Conservation (phyloP, 192 early-diverging fungal genomes). For the Mortierella hygrophila region DNA sequence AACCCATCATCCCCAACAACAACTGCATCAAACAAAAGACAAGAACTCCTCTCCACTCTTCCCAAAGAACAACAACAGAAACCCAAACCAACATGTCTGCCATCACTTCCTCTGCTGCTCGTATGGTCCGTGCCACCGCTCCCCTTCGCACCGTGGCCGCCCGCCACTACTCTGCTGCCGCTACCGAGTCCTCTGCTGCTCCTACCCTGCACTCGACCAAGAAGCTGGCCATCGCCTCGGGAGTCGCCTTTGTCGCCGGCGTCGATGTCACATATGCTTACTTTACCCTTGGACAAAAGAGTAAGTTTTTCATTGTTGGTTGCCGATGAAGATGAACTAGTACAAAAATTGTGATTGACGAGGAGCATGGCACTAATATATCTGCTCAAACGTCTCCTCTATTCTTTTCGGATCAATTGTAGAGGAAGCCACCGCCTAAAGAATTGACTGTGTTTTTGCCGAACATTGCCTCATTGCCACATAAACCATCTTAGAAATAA, state of each 20-base stretch:
- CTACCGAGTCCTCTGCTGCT: neutral
- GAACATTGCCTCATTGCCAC: too few relatives aligned
- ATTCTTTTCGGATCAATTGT: too few relatives aligned
- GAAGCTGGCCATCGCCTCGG: constrained; percentile 16
- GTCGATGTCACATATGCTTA: constrained; percentile 46
- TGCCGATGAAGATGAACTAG: too few relatives aligned
- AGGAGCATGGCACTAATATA: too few relatives aligned
- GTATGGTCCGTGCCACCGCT: constrained; percentile 12
- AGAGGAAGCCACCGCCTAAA: too few relatives aligned
- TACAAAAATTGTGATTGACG: too few relatives aligned
- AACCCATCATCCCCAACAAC: too few relatives aligned
- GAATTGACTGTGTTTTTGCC: too few relatives aligned
- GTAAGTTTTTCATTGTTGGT: neutral
- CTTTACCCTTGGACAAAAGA: constrained; percentile 14
- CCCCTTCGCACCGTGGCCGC: constrained; percentile 4
- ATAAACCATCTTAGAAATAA: too few relatives aligned
- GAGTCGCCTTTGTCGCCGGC: constrained; percentile 8
- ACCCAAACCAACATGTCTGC: neutral
- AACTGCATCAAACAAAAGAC: too few relatives aligned
- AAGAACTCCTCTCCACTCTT: neutral
- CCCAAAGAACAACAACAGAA: neutral
- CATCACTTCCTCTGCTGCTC: neutral
- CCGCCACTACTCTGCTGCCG: constrained; percentile 24
- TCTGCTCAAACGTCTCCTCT: too few relatives aligned
- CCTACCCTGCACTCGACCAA: constrained; percentile 15